Evolutionary conservation across 139 green algal species (phyloP).

Genomic region (Marvania coccoides): DNA sequence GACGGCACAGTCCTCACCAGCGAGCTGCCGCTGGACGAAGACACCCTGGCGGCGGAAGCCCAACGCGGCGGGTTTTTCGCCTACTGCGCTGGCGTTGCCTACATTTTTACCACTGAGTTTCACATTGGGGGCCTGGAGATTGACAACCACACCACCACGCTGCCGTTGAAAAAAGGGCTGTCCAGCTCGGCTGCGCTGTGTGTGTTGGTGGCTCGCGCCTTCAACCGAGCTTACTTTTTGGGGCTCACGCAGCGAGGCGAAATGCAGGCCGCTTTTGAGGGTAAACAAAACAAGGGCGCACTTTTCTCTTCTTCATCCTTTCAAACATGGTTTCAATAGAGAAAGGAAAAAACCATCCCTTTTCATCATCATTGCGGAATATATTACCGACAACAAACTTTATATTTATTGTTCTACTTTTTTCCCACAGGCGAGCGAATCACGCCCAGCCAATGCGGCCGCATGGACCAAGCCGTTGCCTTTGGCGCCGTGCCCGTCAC

Average conservation of each 20-base stretch:
- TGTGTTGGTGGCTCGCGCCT: slow-evolving; percentile 56
- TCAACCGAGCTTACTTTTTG: slow-evolving; percentile 46
- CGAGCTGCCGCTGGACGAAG: slow-evolving; percentile 14
- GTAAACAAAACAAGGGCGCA: no score
- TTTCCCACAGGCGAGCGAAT: slow-evolving; percentile 60
- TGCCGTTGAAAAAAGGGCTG: slow-evolving; percentile 63
- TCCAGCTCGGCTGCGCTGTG: slow-evolving; percentile 64
- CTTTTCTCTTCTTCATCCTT: no score
- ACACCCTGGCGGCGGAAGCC: slow-evolving; percentile 22
- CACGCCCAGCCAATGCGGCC: slow-evolving; percentile 52
- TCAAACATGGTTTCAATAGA: no score
- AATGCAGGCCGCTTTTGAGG: slow-evolving; percentile 64
- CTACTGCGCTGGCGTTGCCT: slow-evolving; percentile 54
- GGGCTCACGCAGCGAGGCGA: slow-evolving; percentile 48
- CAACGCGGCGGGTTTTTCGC: slow-evolving; percentile 51
- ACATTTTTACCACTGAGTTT: slow-evolving; percentile 39
- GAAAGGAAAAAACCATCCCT: no score
- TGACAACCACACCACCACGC: slow-evolving; percentile 53
- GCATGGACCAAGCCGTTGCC: slow-evolving; percentile 67
- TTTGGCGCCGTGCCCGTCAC: slow-evolving; percentile 46
- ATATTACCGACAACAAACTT: no score
- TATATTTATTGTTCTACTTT: no score
- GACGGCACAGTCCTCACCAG: not conserved
- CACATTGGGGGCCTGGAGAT: slow-evolving; percentile 42
- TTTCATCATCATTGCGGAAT: no score